phyloP scores from a whole-genome alignment of 352 stramenopile genomes.

The Peronospora belbahrii region DNA sequence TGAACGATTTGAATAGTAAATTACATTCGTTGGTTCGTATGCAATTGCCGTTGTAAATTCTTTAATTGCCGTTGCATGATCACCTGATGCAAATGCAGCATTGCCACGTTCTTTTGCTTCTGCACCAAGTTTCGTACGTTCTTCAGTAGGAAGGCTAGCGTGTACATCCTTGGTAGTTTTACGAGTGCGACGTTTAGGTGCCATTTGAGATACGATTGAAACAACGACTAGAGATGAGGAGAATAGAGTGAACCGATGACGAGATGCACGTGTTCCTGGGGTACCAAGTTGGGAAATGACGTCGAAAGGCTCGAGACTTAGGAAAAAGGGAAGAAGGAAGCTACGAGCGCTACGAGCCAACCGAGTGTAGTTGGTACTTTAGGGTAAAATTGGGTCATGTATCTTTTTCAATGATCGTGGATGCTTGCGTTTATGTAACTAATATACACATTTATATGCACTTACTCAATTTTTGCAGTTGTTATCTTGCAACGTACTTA shows the following conservation, averaged over 20 bases:
- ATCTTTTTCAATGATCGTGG: neutral
- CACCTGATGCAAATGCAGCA: conserved; percentile 61
- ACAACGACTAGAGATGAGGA: conserved; percentile 7
- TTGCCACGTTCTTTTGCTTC: conserved; percentile 86
- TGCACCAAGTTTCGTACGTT: conserved; percentile 64
- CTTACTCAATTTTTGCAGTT: neutral
- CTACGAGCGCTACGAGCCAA: conserved; percentile 24
- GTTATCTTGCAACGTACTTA: neutral
- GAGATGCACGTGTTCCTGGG: too few species aligned
- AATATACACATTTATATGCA: conserved; percentile 8
- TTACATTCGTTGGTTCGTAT: conserved; percentile 81
- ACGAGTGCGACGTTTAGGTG: conserved; percentile 72
- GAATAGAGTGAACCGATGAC: too few species aligned
- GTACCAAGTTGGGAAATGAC: conserved; percentile 53
- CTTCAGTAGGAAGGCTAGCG: conserved; percentile 47
- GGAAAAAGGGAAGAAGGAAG: too few species aligned
- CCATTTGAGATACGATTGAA: conserved; percentile 30
- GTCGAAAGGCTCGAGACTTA: conserved; percentile 5
- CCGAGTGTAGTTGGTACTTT: conserved; percentile 8
- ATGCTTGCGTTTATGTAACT: too few species aligned
- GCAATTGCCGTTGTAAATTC: conserved; percentile 82
- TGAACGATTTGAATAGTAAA: conserved; percentile 87
- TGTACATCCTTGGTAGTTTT: conserved; percentile 82
- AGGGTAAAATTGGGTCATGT: neutral
- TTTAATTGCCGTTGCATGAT: conserved; percentile 82